Base-by-base conservation (phyloP, 1,284 basidiomycete genomes). In the Heterobasidion annosum region DNA sequence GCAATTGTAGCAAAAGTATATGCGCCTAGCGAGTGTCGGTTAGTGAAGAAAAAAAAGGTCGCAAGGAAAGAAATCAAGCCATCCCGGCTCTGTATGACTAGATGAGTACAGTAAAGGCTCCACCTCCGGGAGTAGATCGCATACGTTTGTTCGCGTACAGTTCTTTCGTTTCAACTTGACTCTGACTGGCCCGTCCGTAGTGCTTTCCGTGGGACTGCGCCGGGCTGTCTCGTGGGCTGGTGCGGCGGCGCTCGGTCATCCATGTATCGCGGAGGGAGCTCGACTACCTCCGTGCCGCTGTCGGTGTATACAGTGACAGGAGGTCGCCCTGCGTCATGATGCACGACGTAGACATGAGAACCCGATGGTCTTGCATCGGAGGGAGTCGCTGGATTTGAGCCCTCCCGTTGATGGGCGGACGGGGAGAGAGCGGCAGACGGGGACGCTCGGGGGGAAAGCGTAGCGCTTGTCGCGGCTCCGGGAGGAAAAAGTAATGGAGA, bases 281-380 rank as follows among this genome's bases (percentile, higher is more conserved):
- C 81, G 13, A 80, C 76, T 3, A 82, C 74, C 57, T 79, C 71
- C 12, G 77, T 73, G 15, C 78, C 80, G 49, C 75, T 73, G 51
- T 73, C 68, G 51, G 79, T 75, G 59, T 76, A 81, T 25, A 82
- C 78, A 2, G 79, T 80, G 37, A 83, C 77, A 2, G 81, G 81
- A 16, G 79, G 67, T 8, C 73, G 64, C 6, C 79, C 77, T 15
- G 69, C 74, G 58, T 82, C 79, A 59, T 82, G 79, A 58, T 82
- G 81, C 37, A 82, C 73, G 35, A 82, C 78, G 57, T 81, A 81
- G 7, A 82, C 74, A 42, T 79, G 73, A 54, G 64, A 66, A 50
- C 47, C 50, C 16, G 32, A 61, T 16, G 42, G 5, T 52, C 63
- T 34, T 54, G 57, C 42, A 1, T 34, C 15, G 5, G 48, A 8